phyloP scores from a whole-genome alignment of 805 yeast species.

The Starmerella khaoyaiensis region DNA sequence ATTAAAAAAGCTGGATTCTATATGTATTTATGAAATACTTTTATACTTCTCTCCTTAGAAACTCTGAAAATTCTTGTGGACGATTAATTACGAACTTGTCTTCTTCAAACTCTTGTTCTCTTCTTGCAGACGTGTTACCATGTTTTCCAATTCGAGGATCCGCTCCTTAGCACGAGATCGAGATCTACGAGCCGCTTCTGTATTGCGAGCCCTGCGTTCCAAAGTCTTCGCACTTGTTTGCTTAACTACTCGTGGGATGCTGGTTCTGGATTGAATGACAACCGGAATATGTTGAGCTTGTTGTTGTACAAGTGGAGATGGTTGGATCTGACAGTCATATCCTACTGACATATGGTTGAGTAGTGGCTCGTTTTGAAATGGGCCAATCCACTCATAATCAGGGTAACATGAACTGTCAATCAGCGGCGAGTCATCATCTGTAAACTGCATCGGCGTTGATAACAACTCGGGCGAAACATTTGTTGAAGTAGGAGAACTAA shows the following conservation, averaged over 20 bases:
- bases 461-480: too few species aligned
- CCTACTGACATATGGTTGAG: too few species aligned
- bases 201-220: conserved; percentile 71
- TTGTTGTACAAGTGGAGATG: too few species aligned
- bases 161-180: conserved; percentile 86
- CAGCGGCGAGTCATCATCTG: too few species aligned
- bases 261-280: conserved; percentile 1
- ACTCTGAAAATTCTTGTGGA: neutral
- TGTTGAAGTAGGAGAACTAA: too few species aligned
- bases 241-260: conserved; percentile 14
- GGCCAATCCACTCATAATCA: too few species aligned
- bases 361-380: too few species aligned
- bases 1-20: too few species aligned
- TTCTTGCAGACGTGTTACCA: conserved; percentile 49
- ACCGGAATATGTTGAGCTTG: too few species aligned
- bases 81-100: neutral
- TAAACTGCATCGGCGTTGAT: too few species aligned
- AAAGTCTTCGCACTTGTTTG: conserved; percentile 12
- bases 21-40: neutral
- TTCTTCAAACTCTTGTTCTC: conserved; percentile 50
- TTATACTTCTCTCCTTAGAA: neutral
- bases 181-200: conserved; percentile 88
- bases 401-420: too few species aligned
- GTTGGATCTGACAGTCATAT: too few species aligned
- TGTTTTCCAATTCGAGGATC: conserved; percentile 67